Conservation (phyloP, 768 basidiomycete species). For the Suillus occidentalis region DNA sequence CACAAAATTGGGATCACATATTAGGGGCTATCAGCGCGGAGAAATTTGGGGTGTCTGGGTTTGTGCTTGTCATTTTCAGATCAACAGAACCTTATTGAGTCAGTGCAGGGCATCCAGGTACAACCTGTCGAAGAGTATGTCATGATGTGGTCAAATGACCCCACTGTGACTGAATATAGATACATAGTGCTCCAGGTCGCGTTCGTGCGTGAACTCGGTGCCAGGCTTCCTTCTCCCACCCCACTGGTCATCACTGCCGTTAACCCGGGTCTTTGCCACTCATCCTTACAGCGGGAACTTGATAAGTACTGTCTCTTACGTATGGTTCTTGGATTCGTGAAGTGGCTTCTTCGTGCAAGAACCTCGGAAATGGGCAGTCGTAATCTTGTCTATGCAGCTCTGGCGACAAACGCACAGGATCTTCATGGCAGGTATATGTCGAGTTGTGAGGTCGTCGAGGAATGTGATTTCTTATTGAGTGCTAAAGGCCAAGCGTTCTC, state of each 20-base stretch:
- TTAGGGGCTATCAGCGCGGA: conserved; percentile 24
- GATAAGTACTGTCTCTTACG: conserved; percentile 7
- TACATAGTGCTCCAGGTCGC: conserved; percentile 31
- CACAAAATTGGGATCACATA: conserved; percentile 17
- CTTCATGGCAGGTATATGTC: conserved; percentile 34
- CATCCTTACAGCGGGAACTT: conserved; percentile 23
- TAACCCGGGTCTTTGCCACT: conserved; percentile 37
- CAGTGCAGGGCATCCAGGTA: background rate
- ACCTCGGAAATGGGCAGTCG: conserved; percentile 36
- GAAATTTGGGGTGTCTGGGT: conserved; percentile 17
- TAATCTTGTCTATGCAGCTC: conserved; percentile 34
- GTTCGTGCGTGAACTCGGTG: conserved; percentile 34
- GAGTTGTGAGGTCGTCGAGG: conserved; percentile 24
- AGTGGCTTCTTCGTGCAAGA: conserved; percentile 19
- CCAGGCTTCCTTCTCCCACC: conserved; percentile 22
- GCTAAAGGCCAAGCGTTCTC: conserved; percentile 29
- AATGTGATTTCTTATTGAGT: conserved; percentile 30
- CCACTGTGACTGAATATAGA: background rate
- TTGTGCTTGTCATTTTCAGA: conserved; percentile 14
- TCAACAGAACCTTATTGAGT: background rate
- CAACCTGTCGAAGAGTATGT: background rate
- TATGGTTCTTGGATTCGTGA: background rate
- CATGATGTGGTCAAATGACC: background rate
- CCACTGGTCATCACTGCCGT: conserved; percentile 27
- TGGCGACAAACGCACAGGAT: conserved; percentile 23